These are phyloP conservation scores for Blastocystis sp. DNA, from an alignment of 352 stramenopile species.

Conservation along the genomic window DNA sequence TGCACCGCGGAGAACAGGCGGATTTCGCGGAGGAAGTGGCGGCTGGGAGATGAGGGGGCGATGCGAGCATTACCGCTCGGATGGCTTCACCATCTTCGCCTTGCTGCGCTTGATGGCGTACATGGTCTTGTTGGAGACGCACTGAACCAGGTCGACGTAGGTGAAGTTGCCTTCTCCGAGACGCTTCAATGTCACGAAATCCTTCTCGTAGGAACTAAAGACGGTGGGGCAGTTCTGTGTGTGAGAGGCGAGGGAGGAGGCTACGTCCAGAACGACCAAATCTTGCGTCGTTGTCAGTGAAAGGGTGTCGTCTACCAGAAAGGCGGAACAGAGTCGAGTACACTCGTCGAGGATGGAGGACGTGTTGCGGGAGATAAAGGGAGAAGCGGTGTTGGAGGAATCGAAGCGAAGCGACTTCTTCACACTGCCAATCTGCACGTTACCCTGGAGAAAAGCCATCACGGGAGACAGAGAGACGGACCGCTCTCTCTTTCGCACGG, in stretches of 20 bases:
- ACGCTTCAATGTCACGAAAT: constrained; percentile 60
- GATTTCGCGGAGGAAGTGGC: constrained; percentile 18
- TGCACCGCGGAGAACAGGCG: constrained; percentile 29
- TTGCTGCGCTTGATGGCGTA: constrained; percentile 65
- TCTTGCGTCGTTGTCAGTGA: not conserved
- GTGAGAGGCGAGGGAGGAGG: not conserved
- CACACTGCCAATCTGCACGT: constrained; percentile 11
- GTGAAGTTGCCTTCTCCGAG: constrained; percentile 61
- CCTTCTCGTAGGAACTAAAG: constrained; percentile 41
- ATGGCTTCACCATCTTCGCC: constrained; percentile 12
- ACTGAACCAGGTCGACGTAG: constrained; percentile 45
- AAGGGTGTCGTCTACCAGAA: constrained; percentile 12
- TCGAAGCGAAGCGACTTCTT: constrained; percentile 46
- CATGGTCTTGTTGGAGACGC: not conserved
- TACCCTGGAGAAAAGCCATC: not conserved
- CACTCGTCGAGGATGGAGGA: constrained; percentile 37
- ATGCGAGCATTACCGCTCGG: not conserved
- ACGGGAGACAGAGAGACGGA: constrained; percentile 5
- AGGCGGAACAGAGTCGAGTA: not conserved
- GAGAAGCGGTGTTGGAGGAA: constrained; percentile 48
- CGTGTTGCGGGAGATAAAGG: constrained; percentile 29
- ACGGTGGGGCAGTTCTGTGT: constrained; percentile 21
- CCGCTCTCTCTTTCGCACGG: constrained; percentile 37
- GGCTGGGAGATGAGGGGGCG: not conserved
- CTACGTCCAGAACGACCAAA: constrained; percentile 37